These are phyloP conservation scores for Ophiosphaerella korrae DNA, from an alignment of 2,329 filamentous ascomycete genomes.

Conservation along the genomic window DNA sequence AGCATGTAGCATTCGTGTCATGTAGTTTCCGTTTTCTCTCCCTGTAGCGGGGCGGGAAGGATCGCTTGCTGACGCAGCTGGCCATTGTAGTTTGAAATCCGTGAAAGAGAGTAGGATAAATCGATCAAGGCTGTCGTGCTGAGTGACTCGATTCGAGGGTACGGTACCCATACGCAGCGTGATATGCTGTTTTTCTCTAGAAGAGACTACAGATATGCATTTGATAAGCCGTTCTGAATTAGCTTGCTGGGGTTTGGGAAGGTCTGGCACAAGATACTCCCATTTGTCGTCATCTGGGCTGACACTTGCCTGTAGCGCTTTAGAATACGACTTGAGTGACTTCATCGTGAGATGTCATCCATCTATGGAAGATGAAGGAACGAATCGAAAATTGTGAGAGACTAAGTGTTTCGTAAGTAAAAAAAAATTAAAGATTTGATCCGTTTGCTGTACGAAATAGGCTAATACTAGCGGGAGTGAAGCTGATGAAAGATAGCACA, in stretches of 20 bases:
- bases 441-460: no score
- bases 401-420: no score
- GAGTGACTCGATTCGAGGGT: constrained; percentile 41
- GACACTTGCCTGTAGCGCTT: constrained; percentile 24
- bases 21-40: constrained; percentile 46
- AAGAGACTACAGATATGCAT: constrained; percentile 32
- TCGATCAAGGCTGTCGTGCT: constrained; percentile 30
- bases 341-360: constrained; percentile 8
- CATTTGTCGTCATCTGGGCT: constrained; percentile 31
- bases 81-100: constrained; percentile 38
- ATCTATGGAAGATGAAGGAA: no score
- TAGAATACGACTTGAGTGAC: constrained; percentile 12
- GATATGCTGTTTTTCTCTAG: constrained; percentile 28
- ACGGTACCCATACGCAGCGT: constrained; percentile 29
- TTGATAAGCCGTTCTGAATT: constrained; percentile 30
- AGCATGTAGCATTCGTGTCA: constrained; percentile 39
- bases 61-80: constrained; percentile 4
- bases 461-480: no score
- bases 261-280: constrained; percentile 30
- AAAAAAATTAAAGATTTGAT: no score
- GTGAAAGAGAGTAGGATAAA: constrained; percentile 46
- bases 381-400: no score
- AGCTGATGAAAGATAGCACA: neutral
- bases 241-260: constrained; percentile 18
- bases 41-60: constrained; percentile 29